Evolutionary conservation across 345 rosid species (phyloP).

Genomic region (Sonneratia alba): DNA sequence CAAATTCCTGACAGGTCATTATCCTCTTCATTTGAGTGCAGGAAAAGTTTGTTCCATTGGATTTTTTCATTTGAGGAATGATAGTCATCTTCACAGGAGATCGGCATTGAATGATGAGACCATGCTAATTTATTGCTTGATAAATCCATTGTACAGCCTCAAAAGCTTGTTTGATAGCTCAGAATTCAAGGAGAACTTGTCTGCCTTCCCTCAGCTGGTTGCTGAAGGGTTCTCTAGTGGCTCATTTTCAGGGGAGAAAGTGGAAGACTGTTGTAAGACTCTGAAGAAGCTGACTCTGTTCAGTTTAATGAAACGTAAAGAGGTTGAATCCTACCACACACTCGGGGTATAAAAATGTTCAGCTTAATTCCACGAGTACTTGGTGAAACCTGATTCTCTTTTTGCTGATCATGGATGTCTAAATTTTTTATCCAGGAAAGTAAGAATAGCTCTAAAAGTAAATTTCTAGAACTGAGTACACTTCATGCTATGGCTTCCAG

Average conservation of each 20-base stretch:
- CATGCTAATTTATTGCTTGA: background rate
- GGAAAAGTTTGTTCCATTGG: background rate
- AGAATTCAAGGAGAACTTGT: conserved; percentile 77
- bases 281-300: conserved; percentile 55
- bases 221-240: conserved; percentile 67
- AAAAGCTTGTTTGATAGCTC: conserved; percentile 65
- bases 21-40: background rate
- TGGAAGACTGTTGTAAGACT: conserved; percentile 48
- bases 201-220: conserved; percentile 59
- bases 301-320: conserved; percentile 44
- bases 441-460: conserved; percentile 13
- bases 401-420: background rate
- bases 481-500: conserved; percentile 26
- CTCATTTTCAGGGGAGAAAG: conserved; percentile 39
- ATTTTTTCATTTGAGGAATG: background rate
- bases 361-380: background rate
- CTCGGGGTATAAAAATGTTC: conserved; percentile 41
- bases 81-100: background rate
- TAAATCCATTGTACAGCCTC: conserved; percentile 46
- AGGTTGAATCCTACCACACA: conserved; percentile 50
- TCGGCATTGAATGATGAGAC: background rate
- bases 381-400: background rate
- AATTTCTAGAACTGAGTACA: conserved; percentile 15
- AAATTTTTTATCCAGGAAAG: conserved; percentile 35
- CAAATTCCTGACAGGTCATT: conserved; percentile 50